These are phyloP conservation scores for Septoria petroselini DNA, from an alignment of 2,329 filamentous ascomycete genomes.

Conservation along the genomic window DNA sequence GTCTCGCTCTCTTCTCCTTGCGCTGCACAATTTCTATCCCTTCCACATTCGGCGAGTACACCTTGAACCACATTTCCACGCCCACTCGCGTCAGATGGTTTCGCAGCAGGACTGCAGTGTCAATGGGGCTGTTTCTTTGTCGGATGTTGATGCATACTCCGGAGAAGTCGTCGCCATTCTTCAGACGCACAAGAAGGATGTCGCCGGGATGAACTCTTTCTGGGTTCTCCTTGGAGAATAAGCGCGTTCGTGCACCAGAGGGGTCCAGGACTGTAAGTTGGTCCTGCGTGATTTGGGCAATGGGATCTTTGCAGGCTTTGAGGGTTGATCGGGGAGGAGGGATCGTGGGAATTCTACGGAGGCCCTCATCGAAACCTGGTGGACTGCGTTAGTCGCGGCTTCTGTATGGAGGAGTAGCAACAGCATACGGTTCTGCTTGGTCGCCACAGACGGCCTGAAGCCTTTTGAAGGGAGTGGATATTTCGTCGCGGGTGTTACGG, in stretches of 20 bases:
- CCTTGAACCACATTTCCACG: slow-evolving; percentile 97
- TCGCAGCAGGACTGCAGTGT: slow-evolving; percentile 81
- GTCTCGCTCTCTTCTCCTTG: slow-evolving; percentile 75
- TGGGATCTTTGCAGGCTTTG: slow-evolving; percentile 61
- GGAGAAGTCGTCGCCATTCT: slow-evolving; percentile 81
- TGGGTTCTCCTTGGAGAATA: slow-evolving; percentile 74
- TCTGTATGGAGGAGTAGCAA: background rate
- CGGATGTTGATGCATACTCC: slow-evolving; percentile 87
- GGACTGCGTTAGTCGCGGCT: background rate
- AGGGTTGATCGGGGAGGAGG: slow-evolving; percentile 57
- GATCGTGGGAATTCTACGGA: slow-evolving; percentile 35
- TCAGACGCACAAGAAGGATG: slow-evolving; percentile 83
- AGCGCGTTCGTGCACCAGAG: slow-evolving; percentile 72
- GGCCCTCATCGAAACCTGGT: slow-evolving; percentile 33
- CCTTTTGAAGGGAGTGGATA: slow-evolving; percentile 31
- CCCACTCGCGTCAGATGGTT: slow-evolving; percentile 82
- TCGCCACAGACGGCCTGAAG: slow-evolving; percentile 36
- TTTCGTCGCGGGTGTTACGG: slow-evolving; percentile 39
- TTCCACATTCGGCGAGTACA: slow-evolving; percentile 84
- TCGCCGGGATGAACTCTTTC: slow-evolving; percentile 83
- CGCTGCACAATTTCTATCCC: slow-evolving; percentile 93
- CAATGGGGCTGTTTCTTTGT: slow-evolving; percentile 66
- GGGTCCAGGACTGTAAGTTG: slow-evolving; percentile 79
- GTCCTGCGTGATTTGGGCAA: slow-evolving; percentile 62
- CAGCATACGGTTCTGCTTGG: slow-evolving; percentile 36